These are phyloP conservation scores for Mortierella alpina DNA, from an alignment of 192 early-diverging fungal genomes.

Conservation along the genomic window DNA sequence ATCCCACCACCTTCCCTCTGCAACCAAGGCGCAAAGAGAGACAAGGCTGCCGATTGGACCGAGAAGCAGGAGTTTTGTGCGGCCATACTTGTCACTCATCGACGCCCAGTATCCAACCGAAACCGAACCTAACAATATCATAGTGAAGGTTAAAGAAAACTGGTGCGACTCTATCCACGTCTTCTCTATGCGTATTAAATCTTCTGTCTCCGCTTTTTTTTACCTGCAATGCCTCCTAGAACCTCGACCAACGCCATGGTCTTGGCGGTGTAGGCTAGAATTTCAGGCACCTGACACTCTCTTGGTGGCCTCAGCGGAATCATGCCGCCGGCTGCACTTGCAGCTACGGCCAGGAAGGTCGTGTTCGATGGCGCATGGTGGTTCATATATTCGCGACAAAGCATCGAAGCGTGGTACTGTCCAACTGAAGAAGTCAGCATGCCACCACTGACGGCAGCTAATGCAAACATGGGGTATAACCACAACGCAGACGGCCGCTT, in stretches of 20 bases:
- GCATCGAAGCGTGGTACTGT: constrained; percentile 24
- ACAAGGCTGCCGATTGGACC: background rate
- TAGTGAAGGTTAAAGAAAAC: background rate
- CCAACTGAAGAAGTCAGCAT: constrained; percentile 27
- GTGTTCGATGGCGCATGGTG: constrained; percentile 18
- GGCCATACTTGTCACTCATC: constrained; percentile 42
- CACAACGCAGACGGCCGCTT: constrained; percentile 37
- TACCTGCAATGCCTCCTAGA: constrained; percentile 33
- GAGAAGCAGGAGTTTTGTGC: constrained; percentile 22
- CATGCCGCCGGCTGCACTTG: background rate
- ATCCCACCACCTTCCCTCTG: constrained; percentile 38
- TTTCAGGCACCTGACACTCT: constrained; percentile 16
- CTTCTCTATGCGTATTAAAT: background rate
- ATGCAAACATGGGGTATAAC: constrained; percentile 24
- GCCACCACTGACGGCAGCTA: constrained; percentile 19
- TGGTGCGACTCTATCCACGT: background rate
- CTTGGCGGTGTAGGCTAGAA: constrained; percentile 39
- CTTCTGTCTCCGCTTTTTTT: background rate
- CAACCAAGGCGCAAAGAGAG: constrained; percentile 5
- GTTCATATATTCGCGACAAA: constrained; percentile 40
- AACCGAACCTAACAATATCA: constrained; percentile 8
- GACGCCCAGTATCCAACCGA: constrained; percentile 42
- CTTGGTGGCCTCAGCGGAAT: background rate
- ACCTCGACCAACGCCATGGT: constrained; percentile 20
- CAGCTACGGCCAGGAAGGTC: background rate